These are phyloP conservation scores for Pseudocercospora crystallina DNA, from an alignment of 2,329 filamentous ascomycete genomes.

Conservation along the genomic window DNA sequence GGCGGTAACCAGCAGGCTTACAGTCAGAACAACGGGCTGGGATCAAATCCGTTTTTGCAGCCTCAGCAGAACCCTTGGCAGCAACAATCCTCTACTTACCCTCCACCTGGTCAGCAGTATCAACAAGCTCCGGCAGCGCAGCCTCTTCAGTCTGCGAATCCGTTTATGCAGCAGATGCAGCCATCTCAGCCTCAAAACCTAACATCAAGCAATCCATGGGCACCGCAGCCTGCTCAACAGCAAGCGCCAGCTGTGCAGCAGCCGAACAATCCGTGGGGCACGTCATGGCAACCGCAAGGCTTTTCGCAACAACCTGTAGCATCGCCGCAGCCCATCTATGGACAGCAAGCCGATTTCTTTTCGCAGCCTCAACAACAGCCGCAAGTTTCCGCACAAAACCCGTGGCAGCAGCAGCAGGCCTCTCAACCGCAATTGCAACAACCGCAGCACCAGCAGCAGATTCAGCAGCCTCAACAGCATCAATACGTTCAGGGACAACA, in stretches of 20 bases:
- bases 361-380: slow-evolving; percentile 16
- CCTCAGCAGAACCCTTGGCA: slow-evolving; percentile 26
- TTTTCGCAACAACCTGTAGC: slow-evolving; percentile 36
- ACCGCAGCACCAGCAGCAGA: slow-evolving; percentile 31
- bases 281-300: slow-evolving; percentile 25
- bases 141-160: slow-evolving; percentile 54
- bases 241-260: slow-evolving; percentile 10
- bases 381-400: slow-evolving; percentile 19
- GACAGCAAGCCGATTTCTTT: slow-evolving; percentile 32
- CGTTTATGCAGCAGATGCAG: slow-evolving; percentile 42
- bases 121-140: slow-evolving; percentile 25
- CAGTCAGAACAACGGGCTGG: slow-evolving; percentile 25
- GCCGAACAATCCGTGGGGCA: slow-evolving; percentile 13
- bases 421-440: slow-evolving; percentile 33
- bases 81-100: slow-evolving; percentile 12
- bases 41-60: slow-evolving; percentile 32
- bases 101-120: slow-evolving; percentile 25
- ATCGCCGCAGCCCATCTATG: slow-evolving; percentile 28
- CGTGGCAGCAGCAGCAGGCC: slow-evolving; percentile 32
- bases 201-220: slow-evolving; percentile 42
- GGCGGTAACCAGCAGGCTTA: slow-evolving; percentile 20
- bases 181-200: slow-evolving; percentile 39
- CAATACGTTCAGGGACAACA: slow-evolving; percentile 23
- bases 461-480: slow-evolving; percentile 38
- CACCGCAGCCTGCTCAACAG: slow-evolving; percentile 26